Evolutionary conservation across 805 yeast species (phyloP).

Genomic region (Candida pini): DNA sequence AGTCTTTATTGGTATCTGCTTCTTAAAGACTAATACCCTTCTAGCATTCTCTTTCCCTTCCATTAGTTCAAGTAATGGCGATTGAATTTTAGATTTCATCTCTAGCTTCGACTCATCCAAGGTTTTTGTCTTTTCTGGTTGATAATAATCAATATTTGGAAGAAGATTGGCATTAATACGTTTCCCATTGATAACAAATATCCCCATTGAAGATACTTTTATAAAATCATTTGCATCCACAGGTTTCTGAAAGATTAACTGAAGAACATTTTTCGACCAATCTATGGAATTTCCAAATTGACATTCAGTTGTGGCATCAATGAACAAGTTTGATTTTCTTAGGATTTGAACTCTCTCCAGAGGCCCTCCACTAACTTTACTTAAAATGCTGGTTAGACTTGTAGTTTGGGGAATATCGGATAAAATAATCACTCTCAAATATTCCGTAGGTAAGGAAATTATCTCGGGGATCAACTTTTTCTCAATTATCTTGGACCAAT

Average conservation of each 20-base stretch:
- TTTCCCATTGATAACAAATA: slow-evolving; percentile 55
- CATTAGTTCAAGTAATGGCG: slow-evolving; percentile 26
- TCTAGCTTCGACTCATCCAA: neutral
- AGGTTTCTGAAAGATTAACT: slow-evolving; percentile 46
- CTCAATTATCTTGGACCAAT: too few species aligned
- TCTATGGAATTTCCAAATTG: slow-evolving; percentile 11
- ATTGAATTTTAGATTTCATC: neutral
- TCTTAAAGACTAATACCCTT: slow-evolving; percentile 49
- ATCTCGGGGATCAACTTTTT: slow-evolving; percentile 1
- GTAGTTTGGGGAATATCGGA: slow-evolving; percentile 26
- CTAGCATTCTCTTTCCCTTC: slow-evolving; percentile 39
- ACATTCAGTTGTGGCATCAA: slow-evolving; percentile 4
- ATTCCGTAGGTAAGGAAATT: slow-evolving; percentile 3
- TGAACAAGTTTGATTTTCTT: slow-evolving; percentile 11
- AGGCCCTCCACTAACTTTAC: slow-evolving; percentile 66
- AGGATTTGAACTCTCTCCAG: slow-evolving; percentile 43
- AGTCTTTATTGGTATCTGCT: slow-evolving; percentile 1
- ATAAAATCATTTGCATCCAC: slow-evolving; percentile 51
- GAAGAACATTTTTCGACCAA: slow-evolving; percentile 30
- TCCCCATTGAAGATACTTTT: slow-evolving; percentile 44
- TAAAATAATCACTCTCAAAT: slow-evolving; percentile 17
- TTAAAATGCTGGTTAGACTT: slow-evolving; percentile 44
- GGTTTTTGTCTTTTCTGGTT: neutral
- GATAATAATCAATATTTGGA: slow-evolving; percentile 40
- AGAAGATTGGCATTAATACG: too few species aligned